phyloP scores from a whole-genome alignment of 2,329 filamentous ascomycete genomes.

The Aspergillus uvarum region DNA sequence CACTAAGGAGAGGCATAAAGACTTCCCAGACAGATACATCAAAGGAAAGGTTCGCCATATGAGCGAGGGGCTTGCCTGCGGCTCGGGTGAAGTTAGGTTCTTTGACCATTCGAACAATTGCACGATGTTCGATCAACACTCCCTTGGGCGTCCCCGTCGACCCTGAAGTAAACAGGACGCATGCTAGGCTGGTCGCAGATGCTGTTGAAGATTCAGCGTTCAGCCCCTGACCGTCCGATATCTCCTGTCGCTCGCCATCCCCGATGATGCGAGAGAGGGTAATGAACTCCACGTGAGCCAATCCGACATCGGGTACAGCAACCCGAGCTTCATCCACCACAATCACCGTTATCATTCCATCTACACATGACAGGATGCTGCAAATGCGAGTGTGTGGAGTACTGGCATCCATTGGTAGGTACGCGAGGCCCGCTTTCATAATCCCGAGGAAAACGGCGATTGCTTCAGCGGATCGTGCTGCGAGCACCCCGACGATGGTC shows the following conservation, averaged over 20 bases:
- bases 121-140: constrained; percentile 58
- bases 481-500: neutral
- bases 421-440: constrained; percentile 5
- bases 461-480: constrained; percentile 1
- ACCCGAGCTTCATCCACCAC: too few species aligned
- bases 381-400: too few species aligned
- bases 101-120: constrained; percentile 3
- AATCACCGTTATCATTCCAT: too few species aligned
- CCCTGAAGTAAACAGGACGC: constrained; percentile 47
- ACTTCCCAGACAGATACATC: constrained; percentile 34
- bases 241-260: too few species aligned
- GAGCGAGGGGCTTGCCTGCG: constrained; percentile 41
- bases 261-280: too few species aligned
- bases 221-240: too few species aligned
- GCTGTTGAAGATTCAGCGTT: too few species aligned
- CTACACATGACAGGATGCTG: too few species aligned
- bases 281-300: too few species aligned
- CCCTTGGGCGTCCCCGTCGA: constrained; percentile 55
- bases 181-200: neutral
- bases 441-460: constrained; percentile 1
- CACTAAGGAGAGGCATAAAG: too few species aligned
- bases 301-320: too few species aligned
- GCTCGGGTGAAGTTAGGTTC: neutral
- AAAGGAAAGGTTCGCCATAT: constrained; percentile 38
- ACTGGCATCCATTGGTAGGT: constrained; percentile 5